phyloP scores from a whole-genome alignment of 164 flowering plant genomes.

The Berberis vulgaris region DNA sequence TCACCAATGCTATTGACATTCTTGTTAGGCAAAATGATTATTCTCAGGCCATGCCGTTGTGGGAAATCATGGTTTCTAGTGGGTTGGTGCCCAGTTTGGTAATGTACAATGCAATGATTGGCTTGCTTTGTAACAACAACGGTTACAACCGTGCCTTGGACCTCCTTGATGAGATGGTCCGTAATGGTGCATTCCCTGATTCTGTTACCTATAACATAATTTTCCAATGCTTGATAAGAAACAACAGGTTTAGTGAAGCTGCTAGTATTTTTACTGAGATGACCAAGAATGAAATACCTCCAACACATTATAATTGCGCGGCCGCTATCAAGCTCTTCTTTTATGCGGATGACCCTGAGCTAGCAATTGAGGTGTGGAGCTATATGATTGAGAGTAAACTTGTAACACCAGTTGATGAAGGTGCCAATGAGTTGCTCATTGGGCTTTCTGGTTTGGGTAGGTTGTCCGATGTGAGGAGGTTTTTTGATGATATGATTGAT shows the following conservation, averaged over 20 bases:
- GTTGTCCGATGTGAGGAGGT: slow-evolving; percentile 40
- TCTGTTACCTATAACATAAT: slow-evolving; percentile 61
- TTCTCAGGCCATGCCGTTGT: slow-evolving; percentile 32
- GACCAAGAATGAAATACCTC: slow-evolving; percentile 65
- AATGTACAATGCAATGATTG: slow-evolving; percentile 62
- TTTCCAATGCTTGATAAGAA: slow-evolving; percentile 56
- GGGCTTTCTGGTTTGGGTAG: slow-evolving; percentile 49
- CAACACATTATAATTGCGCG: slow-evolving; percentile 44
- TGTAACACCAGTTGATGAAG: slow-evolving; percentile 39
- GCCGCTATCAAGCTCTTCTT: slow-evolving; percentile 52
- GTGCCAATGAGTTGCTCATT: slow-evolving; percentile 51
- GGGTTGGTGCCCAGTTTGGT: slow-evolving; percentile 56
- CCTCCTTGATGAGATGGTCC: slow-evolving; percentile 59
- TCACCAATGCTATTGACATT: slow-evolving; percentile 57
- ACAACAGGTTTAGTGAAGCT: slow-evolving; percentile 41
- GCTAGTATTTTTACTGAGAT: slow-evolving; percentile 55
- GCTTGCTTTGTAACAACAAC: slow-evolving; percentile 42
- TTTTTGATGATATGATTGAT: slow-evolving; percentile 47
- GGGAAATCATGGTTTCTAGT: slow-evolving; percentile 58
- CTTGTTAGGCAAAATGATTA: slow-evolving; percentile 44
- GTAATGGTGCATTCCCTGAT: slow-evolving; percentile 65
- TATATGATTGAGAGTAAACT: slow-evolving; percentile 37
- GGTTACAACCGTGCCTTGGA: slow-evolving; percentile 38
- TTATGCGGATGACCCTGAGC: slow-evolving; percentile 60
- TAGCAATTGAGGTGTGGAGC: slow-evolving; percentile 56